A percentile compares a stretch with the other conserved stretches of the same genome.
These are phyloP conservation scores for Solanum acaule DNA, from an alignment of 257 asterid species.

Conservation along the genomic window DNA sequence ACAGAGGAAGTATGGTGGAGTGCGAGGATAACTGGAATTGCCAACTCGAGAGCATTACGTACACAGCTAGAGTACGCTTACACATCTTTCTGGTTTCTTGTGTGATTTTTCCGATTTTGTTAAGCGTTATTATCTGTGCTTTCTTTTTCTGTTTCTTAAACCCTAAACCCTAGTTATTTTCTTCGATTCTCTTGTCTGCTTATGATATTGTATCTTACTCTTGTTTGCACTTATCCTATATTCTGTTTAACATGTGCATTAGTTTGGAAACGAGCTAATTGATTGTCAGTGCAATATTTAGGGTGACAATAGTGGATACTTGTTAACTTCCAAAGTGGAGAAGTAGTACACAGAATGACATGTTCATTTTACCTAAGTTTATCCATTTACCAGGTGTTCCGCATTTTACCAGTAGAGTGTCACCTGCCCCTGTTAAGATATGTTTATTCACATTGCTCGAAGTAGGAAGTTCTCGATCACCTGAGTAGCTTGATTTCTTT, in stretches of 20 bases:
- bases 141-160: background rate
- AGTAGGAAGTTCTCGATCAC: background rate
- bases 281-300: background rate
- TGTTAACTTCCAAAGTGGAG: background rate
- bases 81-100: background rate
- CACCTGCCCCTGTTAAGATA: background rate
- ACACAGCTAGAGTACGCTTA: slow-evolving; percentile 33
- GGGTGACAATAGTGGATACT: background rate
- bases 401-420: background rate
- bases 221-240: background rate
- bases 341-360: background rate
- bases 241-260: background rate
- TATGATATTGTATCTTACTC: background rate
- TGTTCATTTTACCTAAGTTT: background rate
- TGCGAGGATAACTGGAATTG: slow-evolving; percentile 57
- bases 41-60: slow-evolving; percentile 43
- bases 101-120: background rate
- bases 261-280: background rate
- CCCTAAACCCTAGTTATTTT: background rate
- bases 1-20: slow-evolving; percentile 84
- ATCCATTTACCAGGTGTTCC: background rate
- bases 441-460: background rate
- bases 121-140: background rate
- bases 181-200: background rate
- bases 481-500: background rate